Evolutionary conservation across 805 yeast species (phyloP).

Genomic region (Candida ponderosae): DNA sequence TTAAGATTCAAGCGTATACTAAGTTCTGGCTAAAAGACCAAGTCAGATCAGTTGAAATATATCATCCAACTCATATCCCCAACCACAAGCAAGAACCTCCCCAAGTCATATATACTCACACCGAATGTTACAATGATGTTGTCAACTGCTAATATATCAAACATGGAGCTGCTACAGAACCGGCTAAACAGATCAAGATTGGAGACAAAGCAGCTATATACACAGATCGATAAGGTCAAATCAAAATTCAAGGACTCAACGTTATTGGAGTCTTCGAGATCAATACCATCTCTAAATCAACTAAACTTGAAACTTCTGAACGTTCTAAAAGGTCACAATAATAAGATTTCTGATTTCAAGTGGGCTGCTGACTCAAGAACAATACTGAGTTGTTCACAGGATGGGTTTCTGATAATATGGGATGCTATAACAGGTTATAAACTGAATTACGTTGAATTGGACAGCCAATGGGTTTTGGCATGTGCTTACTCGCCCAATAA

Average conservation of each 20-base stretch:
- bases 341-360: constrained; percentile 59
- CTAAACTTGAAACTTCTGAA: constrained; percentile 29
- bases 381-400: constrained; percentile 73
- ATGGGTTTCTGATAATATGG: constrained; percentile 82
- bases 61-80: too few species aligned
- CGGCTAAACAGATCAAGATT: constrained; percentile 30
- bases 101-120: too few species aligned
- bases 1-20: too few species aligned
- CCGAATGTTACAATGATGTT: too few species aligned
- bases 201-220: constrained; percentile 39
- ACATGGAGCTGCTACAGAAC: not conserved
- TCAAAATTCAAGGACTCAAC: constrained; percentile 36
- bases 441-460: constrained; percentile 60
- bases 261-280: constrained; percentile 29
- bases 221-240: constrained; percentile 39
- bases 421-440: constrained; percentile 68
- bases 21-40: too few species aligned
- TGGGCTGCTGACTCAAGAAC: constrained; percentile 62
- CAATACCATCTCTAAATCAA: constrained; percentile 6
- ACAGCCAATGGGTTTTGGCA: constrained; percentile 71
- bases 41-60: too few species aligned
- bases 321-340: constrained; percentile 48
- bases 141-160: too few species aligned
- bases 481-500: constrained; percentile 70
- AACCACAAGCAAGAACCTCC: too few species aligned